These are phyloP conservation scores for Pilatotrama ljubarskyi DNA, from an alignment of 768 basidiomycete genomes.

Conservation along the genomic window DNA sequence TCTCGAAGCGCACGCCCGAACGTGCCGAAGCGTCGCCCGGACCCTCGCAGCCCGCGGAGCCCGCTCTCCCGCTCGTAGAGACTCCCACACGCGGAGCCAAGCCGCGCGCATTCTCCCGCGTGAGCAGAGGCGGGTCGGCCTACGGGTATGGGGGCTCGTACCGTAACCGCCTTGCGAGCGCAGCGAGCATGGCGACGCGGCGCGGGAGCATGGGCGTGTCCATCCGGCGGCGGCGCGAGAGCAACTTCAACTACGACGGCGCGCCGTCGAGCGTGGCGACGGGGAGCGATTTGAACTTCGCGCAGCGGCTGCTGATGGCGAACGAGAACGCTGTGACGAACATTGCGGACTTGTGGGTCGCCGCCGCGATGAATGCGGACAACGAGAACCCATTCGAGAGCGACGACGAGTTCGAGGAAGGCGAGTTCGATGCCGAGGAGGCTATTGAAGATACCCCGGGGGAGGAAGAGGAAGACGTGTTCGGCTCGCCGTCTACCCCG, in stretches of 20 bases:
- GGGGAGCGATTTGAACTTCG: constrained; percentile 73
- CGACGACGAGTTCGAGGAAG: constrained; percentile 40
- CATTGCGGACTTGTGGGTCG: constrained; percentile 97
- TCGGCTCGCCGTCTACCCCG: constrained; percentile 15
- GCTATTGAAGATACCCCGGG: constrained; percentile 32
- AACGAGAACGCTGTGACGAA: constrained; percentile 95
- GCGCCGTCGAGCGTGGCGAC: constrained; percentile 40
- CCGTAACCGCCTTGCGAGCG: constrained; percentile 54
- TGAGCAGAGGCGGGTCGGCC: constrained; percentile 72
- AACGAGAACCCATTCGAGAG: constrained; percentile 75
- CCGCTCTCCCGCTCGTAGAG: constrained; percentile 47
- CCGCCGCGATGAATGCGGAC: constrained; percentile 93
- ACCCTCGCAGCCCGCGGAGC: constrained; percentile 37
- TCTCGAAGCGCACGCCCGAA: constrained; percentile 52
- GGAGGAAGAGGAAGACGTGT: constrained; percentile 29
- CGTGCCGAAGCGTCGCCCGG: constrained; percentile 32
- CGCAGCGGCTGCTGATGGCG: constrained; percentile 85
- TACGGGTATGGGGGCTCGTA: constrained; percentile 71
- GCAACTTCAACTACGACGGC: constrained; percentile 42
- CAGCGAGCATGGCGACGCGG: constrained; percentile 30
- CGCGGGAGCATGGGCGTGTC: constrained; percentile 57
- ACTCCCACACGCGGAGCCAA: constrained; percentile 35
- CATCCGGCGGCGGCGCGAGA: constrained; percentile 51
- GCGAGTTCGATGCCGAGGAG: constrained; percentile 29
- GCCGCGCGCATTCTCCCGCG: constrained; percentile 47